Evolutionary conservation across 148 eudicot genomes (phyloP).

Genomic region (Rhododendron griersonianum): DNA sequence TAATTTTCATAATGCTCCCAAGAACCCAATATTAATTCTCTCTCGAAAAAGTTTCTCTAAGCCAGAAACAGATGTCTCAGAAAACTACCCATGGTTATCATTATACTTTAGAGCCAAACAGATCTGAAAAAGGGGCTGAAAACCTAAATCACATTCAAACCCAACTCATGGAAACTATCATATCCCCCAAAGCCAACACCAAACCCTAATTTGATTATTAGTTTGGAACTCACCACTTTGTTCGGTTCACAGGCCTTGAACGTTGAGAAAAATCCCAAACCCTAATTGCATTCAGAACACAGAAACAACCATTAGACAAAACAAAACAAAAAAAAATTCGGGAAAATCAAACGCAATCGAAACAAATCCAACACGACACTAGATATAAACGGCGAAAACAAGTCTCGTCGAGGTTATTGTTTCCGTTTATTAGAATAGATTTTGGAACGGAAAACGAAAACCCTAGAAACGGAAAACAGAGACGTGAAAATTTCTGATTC

Average conservation of each 20-base stretch:
- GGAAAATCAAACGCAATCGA: not conserved
- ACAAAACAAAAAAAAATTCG: not conserved
- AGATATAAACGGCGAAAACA: not conserved
- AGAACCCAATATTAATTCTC: not conserved
- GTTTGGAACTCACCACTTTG: conserved; percentile 15
- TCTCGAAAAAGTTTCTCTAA: not conserved
- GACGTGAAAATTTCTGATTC: not conserved
- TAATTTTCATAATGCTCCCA: not conserved
- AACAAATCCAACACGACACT: not conserved
- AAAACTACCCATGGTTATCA: not conserved
- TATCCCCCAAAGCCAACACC: not conserved
- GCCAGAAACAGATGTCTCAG: not conserved
- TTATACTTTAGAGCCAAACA: not conserved
- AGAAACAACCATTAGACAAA: conserved; percentile 20
- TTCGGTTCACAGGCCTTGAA: conserved; percentile 8
- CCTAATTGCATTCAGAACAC: conserved; percentile 35
- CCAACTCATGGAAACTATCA: not conserved
- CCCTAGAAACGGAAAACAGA: not conserved
- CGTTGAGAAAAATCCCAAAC: conserved; percentile 17
- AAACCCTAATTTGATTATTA: not conserved
- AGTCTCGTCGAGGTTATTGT: not conserved
- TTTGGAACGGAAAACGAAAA: not conserved
- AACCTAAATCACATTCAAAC: not conserved
- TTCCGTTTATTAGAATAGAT: too few relatives aligned
- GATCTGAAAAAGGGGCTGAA: not conserved